Conservation (phyloP, 352 stramenopile species). For the Phytophthora quininea region DNA sequence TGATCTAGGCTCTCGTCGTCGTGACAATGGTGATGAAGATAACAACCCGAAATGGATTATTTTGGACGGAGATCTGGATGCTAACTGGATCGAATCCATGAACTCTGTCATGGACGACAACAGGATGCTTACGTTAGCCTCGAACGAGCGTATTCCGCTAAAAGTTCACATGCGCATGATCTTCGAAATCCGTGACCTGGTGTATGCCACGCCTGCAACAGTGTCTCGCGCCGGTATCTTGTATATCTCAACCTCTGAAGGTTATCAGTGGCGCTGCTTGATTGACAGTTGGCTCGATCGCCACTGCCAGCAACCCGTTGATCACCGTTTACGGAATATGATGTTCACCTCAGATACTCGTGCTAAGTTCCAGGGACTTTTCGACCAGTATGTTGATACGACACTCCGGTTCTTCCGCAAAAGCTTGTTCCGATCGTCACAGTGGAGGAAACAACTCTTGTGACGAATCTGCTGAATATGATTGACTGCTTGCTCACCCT, state of each 20-base stretch:
- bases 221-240: constrained; percentile 95
- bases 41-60: constrained; percentile 98
- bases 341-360: constrained; percentile 80
- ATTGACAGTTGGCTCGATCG: constrained; percentile 93
- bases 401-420: constrained; percentile 95
- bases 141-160: constrained; percentile 96
- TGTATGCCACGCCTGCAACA: constrained; percentile 95
- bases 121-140: constrained; percentile 95
- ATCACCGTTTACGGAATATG: constrained; percentile 77
- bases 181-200: constrained; percentile 96
- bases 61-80: constrained; percentile 96
- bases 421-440: constrained; percentile 92
- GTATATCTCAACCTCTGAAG: constrained; percentile 95
- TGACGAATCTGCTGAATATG: constrained; percentile 95
- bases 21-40: constrained; percentile 89
- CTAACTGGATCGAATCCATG: constrained; percentile 98
- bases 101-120: constrained; percentile 98
- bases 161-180: constrained; percentile 98
- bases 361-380: constrained; percentile 85
- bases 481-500: constrained; percentile 91
- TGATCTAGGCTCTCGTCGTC: constrained; percentile 90
- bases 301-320: constrained; percentile 63
- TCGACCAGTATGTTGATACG: constrained; percentile 92
- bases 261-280: constrained; percentile 95
- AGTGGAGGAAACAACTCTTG: constrained; percentile 93